Conservation (phyloP, 129 eudicot species). For the Flaveria sonorensis region DNA sequence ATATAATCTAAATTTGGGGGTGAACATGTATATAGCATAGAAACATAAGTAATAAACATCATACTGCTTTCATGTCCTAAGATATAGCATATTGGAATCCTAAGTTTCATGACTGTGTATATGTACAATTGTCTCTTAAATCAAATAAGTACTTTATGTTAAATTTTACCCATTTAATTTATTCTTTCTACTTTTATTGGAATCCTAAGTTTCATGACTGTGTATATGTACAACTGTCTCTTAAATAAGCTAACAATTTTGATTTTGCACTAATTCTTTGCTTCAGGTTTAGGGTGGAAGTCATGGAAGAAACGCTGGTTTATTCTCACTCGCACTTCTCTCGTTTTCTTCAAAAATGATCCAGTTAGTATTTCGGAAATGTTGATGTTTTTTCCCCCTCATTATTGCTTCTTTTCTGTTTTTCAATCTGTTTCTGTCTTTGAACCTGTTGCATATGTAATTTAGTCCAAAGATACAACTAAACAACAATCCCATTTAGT, state of each 20-base stretch:
- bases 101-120: too few relatives aligned
- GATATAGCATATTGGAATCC: too few relatives aligned
- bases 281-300: conserved; percentile 98
- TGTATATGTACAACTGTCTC: neutral
- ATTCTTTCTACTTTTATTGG: conserved; percentile 1
- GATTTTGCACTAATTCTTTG: neutral
- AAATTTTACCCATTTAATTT: neutral
- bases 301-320: conserved; percentile 99
- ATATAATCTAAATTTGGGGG: too few relatives aligned
- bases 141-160: neutral
- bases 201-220: neutral
- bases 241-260: neutral
- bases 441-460: neutral
- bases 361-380: conserved; percentile 64
- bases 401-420: neutral
- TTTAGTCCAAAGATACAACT: neutral
- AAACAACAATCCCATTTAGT: neutral
- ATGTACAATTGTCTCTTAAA: too few relatives aligned
- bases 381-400: neutral
- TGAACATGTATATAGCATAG: too few relatives aligned
- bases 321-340: conserved; percentile 93
- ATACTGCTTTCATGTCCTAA: too few relatives aligned
- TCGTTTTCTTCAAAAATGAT: conserved; percentile 95
- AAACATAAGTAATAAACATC: too few relatives aligned
- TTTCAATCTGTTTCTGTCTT: neutral